Base-by-base conservation (phyloP, 768 basidiomycete genomes). In the Cystofilobasidium capitatum region DNA sequence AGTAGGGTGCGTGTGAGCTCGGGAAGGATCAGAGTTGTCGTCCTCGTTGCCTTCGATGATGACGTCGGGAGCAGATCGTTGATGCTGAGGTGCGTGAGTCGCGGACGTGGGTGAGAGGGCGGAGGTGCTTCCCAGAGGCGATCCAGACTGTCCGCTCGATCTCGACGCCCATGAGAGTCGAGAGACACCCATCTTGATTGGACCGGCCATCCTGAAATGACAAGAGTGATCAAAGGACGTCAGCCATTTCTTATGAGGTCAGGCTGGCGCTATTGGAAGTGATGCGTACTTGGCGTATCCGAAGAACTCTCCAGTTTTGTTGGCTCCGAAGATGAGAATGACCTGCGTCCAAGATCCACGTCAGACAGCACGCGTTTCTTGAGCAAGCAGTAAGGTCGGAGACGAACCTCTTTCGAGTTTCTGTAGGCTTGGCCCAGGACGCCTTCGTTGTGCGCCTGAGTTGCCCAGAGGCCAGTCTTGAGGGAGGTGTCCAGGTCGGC, bases 301-400 rank as follows among this genome's bases (percentile, higher is more conserved):
- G 73, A 88, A 96, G 74, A 96, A 98, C 76, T 91, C 90, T 40
- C 94, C 91, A 65, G 54, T 65, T 75, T 88, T 90, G 78, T 97
- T 97, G 22, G 89, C 94, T 40, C 91, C 84, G 72, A 97, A 97
- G 66, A 98, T 85, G 51, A 97, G 82, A 73, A 82, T 88, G 4
- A 97, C 93, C n/a, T n/a, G n/a, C n/a, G n/a, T n/a, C n/a, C n/a
- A n/a, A n/a, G n/a, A n/a, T n/a, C n/a, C n/a, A n/a, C n/a, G n/a
- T n/a, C n/a, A n/a, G n/a, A n/a, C n/a, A n/a, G n/a, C n/a, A n/a
- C n/a, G n/a, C n/a, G n/a, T n/a, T n/a, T n/a, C n/a, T n/a, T n/a
- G n/a, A n/a, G n/a, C n/a, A n/a, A n/a, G n/a, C n/a, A n/a, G n/a
- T n/a, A n/a, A n/a, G n/a, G n/a, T n/a, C n/a, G n/a, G n/a, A n/a